Base-by-base conservation (phyloP, 805 yeast genomes). In the Metschnikowia rubicola region DNA sequence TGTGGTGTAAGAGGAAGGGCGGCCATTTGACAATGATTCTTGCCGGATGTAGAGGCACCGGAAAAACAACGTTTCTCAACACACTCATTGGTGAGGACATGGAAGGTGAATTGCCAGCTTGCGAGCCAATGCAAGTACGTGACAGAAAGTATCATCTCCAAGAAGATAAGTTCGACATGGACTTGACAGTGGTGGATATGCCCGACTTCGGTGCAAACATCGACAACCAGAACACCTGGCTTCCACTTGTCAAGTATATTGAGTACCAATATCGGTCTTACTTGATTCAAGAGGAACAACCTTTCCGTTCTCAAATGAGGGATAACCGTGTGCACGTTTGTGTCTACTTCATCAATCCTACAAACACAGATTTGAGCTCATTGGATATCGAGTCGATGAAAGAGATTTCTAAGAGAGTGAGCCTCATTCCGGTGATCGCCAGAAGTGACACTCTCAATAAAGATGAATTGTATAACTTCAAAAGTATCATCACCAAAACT, bases 321-420 rank as follows among this genome's bases (percentile, higher is more conserved):
- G 96, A 91, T 60, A 68, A 77, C 54, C 76, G 96, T 46, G 84
- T 92, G 35, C 96, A 92, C 69, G 87, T 83, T 32, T 89, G 97
- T 62, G 64, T 92, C 38, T 92, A 89, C 69, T 87, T 92, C 62
- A 73, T 92, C 44, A 75, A 81, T 6, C 92, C 96, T 0, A 74
- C 83, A 4, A 81, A 83, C 35, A 44, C 51, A 9, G 57, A 62
- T 12, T 64, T 88, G 46, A 73, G 77, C 45, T 80, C 84, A 8
- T 69, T 85, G 44, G 96, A 91, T 64, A 75, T 88, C 51, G 82
- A 77, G 53, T 78, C 86, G 6, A 81, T 90, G 87, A 79, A 79
- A 64, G 81, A 79, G 51, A 73, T 91, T 28, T 75, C 86, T 30
- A 71, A 78, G 28, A 76, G 92, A 45, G 91, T 86, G 36, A 90